Conservation (phyloP, 2,329 filamentous ascomycete genomes). For the Coniochaeta prunicola region DNA sequence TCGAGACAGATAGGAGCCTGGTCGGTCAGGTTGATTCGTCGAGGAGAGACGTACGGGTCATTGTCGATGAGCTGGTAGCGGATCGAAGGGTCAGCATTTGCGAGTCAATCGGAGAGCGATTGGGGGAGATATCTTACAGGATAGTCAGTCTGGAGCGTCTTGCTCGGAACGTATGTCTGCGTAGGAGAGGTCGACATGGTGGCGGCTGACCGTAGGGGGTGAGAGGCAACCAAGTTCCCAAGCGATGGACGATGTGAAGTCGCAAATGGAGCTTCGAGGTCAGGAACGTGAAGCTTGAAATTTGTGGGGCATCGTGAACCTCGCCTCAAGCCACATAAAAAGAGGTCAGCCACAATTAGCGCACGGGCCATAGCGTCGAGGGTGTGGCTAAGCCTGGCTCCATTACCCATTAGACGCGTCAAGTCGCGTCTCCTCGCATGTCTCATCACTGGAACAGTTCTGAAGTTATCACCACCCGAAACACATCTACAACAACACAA, state of each 20-base stretch:
- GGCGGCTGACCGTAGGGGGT: conserved; percentile 12
- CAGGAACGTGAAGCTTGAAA: conserved; percentile 1
- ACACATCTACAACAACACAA: background rate
- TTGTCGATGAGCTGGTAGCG: conserved; percentile 85
- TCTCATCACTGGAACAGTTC: background rate
- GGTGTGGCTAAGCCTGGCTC: no score
- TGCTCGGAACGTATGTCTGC: conserved; percentile 59
- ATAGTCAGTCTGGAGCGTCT: conserved; percentile 74
- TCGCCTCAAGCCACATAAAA: background rate
- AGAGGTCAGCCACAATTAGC: background rate
- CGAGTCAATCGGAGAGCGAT: conserved; percentile 10
- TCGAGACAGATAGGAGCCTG: background rate
- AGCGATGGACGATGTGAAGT: conserved; percentile 2
- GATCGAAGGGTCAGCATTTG: conserved; percentile 14
- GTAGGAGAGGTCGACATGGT: conserved; percentile 31
- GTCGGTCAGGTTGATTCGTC: conserved; percentile 6
- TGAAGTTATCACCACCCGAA: background rate
- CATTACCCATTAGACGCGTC: background rate
- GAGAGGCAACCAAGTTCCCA: background rate
- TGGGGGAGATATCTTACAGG: conserved; percentile 56
- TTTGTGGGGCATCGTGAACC: background rate
- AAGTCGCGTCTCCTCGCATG: background rate
- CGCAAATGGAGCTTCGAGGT: background rate
- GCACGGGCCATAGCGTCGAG: background rate
- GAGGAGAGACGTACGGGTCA: conserved; percentile 69